phyloP scores from a whole-genome alignment of 1,284 basidiomycete genomes.

The Stereum hirsutum region DNA sequence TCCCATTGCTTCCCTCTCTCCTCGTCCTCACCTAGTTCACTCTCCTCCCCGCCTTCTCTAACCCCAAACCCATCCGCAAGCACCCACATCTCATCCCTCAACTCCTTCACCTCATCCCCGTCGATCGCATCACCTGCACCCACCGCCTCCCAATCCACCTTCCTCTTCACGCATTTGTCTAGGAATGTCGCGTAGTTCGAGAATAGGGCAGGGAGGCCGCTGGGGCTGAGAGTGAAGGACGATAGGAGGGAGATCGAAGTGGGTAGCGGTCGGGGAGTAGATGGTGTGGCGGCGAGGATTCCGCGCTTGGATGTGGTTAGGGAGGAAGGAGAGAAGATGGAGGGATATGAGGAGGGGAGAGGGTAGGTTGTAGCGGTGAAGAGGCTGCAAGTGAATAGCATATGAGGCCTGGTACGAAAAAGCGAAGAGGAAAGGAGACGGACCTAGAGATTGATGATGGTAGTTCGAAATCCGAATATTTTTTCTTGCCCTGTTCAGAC shows the following conservation, averaged over 20 bases:
- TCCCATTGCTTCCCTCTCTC: too few species aligned
- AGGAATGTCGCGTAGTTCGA: slow-evolving; percentile 18
- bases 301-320: slow-evolving; percentile 10
- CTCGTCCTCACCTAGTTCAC: slow-evolving; percentile 9
- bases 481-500: too few species aligned
- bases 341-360: slow-evolving; percentile 20
- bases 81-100: slow-evolving; percentile 22
- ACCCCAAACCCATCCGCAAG: slow-evolving; percentile 21
- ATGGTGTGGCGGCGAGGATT: slow-evolving; percentile 7
- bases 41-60: slow-evolving; percentile 1
- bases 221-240: slow-evolving; percentile 16
- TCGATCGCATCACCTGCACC: slow-evolving; percentile 16
- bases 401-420: not conserved
- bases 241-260: slow-evolving; percentile 17
- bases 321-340: slow-evolving; percentile 15
- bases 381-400: slow-evolving; percentile 13
- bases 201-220: slow-evolving; percentile 16
- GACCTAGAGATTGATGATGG: not conserved
- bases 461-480: too few species aligned
- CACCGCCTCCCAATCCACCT: slow-evolving; percentile 17
- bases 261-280: too few species aligned
- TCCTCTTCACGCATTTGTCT: slow-evolving; percentile 17
- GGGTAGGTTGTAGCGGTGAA: slow-evolving; percentile 17
- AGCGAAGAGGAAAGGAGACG: not conserved
- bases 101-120: slow-evolving; percentile 22